A percentile compares a stretch with the other conserved stretches of the same genome.
These are phyloP conservation scores for Grifola frondosa DNA, from an alignment of 1,284 basidiomycete genomes.

Conservation along the genomic window DNA sequence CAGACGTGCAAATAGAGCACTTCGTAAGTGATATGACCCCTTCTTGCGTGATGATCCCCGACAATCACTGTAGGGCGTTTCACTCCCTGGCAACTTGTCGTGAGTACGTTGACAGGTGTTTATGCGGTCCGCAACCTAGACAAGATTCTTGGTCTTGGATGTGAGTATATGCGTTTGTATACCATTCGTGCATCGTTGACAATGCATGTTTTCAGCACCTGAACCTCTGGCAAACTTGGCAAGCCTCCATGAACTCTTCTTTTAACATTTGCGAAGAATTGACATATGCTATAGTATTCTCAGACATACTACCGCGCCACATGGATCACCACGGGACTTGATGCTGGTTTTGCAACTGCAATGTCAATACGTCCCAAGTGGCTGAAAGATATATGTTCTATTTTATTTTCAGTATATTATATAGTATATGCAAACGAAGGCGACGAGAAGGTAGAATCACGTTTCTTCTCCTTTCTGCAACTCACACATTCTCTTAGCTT, in stretches of 20 bases:
- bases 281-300: slow-evolving; percentile 64
- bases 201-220: slow-evolving; percentile 60
- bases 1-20: slow-evolving; percentile 52
- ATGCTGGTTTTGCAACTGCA: slow-evolving; percentile 95
- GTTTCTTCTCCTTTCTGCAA: background rate
- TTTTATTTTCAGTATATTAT: slow-evolving; percentile 89
- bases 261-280: no score
- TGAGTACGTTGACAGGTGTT: slow-evolving; percentile 80
- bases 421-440: slow-evolving; percentile 92
- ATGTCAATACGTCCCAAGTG: slow-evolving; percentile 92
- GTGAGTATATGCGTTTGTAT: slow-evolving; percentile 45
- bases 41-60: slow-evolving; percentile 2
- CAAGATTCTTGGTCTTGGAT: slow-evolving; percentile 80
- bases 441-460: slow-evolving; percentile 78
- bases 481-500: slow-evolving; percentile 50
- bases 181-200: background rate
- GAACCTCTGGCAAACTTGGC: slow-evolving; percentile 90
- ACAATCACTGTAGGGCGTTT: slow-evolving; percentile 60
- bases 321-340: slow-evolving; percentile 92
- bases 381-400: slow-evolving; percentile 83
- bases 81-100: slow-evolving; percentile 93
- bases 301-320: slow-evolving; percentile 95
- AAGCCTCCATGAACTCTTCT: slow-evolving; percentile 27
- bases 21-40: slow-evolving; percentile 68
- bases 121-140: slow-evolving; percentile 89